Evolutionary conservation across 306 rosid genomes (phyloP).

Genomic region (Styphnolobium japonicum): DNA sequence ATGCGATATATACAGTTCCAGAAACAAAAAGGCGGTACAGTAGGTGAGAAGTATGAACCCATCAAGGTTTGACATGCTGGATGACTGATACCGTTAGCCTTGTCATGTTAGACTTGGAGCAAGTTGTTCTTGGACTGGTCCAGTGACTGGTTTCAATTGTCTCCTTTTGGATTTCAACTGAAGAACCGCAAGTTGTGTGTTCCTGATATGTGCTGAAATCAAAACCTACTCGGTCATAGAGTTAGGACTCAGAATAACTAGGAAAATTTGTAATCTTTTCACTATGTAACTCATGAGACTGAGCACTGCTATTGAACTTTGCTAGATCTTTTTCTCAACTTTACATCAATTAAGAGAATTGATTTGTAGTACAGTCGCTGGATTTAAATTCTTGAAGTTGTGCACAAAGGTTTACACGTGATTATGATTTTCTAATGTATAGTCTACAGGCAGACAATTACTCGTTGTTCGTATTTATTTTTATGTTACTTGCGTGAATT

Average conservation of each 20-base stretch:
- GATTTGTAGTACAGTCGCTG: conserved; percentile 23
- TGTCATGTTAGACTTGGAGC: conserved; percentile 10
- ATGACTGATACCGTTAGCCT: background rate
- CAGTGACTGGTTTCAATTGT: conserved; percentile 6
- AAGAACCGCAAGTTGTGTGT: conserved; percentile 20
- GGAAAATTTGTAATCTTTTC: background rate
- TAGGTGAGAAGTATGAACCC: conserved; percentile 82
- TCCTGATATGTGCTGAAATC: conserved; percentile 25
- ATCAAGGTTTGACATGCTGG: conserved; percentile 55
- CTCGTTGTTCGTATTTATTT: background rate
- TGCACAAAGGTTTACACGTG: conserved; percentile 10
- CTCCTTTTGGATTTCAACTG: conserved; percentile 24
- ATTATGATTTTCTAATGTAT: background rate
- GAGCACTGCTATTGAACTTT: background rate
- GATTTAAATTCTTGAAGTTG: conserved; percentile 22
- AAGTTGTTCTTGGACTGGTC: conserved; percentile 18
- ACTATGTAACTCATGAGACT: conserved; percentile 19
- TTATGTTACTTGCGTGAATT: background rate
- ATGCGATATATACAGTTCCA: conserved; percentile 80
- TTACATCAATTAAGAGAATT: conserved; percentile 9
- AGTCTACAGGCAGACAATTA: background rate
- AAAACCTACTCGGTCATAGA: background rate
- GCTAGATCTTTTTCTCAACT: background rate
- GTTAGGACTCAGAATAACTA: conserved; percentile 3
- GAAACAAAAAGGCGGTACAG: conserved; percentile 88